Conservation (phyloP, 768 basidiomycete species). For the Hypsizygus marmoreus region DNA sequence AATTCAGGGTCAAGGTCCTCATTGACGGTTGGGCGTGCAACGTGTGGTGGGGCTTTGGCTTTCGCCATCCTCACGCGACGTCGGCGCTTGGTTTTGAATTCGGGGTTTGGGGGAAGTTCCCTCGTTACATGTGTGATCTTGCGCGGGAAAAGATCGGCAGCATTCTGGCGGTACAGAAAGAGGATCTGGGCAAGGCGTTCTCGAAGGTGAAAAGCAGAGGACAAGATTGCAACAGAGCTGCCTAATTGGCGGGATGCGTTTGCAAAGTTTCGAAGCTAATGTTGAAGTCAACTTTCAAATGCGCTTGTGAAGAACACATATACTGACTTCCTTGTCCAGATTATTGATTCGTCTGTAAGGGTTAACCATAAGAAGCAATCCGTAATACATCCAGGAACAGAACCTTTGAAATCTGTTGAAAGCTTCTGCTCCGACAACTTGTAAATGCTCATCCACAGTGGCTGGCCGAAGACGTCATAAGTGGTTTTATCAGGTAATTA, state of each 20-base stretch:
- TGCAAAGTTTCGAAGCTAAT: slow-evolving; percentile 73
- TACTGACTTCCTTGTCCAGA: slow-evolving; percentile 64
- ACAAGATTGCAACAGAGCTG: slow-evolving; percentile 75
- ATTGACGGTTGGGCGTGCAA: slow-evolving; percentile 52
- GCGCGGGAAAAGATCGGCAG: slow-evolving; percentile 73
- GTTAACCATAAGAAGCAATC: slow-evolving; percentile 6
- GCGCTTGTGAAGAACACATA: background rate
- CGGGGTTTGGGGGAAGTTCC: slow-evolving; percentile 33
- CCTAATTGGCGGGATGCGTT: slow-evolving; percentile 78
- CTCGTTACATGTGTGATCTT: slow-evolving; percentile 51
- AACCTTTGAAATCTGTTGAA: slow-evolving; percentile 68
- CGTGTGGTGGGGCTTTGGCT: slow-evolving; percentile 47
- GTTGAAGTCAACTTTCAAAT: slow-evolving; percentile 3
- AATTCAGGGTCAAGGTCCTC: slow-evolving; percentile 63
- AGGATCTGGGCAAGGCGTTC: slow-evolving; percentile 68
- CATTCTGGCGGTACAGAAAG: slow-evolving; percentile 74
- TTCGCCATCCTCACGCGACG: slow-evolving; percentile 32
- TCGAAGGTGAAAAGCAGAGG: slow-evolving; percentile 71
- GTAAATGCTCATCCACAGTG: slow-evolving; percentile 69
- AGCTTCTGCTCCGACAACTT: slow-evolving; percentile 63
- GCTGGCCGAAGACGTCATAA: slow-evolving; percentile 34
- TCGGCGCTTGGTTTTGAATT: slow-evolving; percentile 29
- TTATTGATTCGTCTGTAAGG: slow-evolving; percentile 53
- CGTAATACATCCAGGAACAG: slow-evolving; percentile 14
- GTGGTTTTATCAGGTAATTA: background rate